Evolutionary conservation across 2,329 filamentous ascomycete species (phyloP).

Genomic region (Fusarium penzigii): DNA sequence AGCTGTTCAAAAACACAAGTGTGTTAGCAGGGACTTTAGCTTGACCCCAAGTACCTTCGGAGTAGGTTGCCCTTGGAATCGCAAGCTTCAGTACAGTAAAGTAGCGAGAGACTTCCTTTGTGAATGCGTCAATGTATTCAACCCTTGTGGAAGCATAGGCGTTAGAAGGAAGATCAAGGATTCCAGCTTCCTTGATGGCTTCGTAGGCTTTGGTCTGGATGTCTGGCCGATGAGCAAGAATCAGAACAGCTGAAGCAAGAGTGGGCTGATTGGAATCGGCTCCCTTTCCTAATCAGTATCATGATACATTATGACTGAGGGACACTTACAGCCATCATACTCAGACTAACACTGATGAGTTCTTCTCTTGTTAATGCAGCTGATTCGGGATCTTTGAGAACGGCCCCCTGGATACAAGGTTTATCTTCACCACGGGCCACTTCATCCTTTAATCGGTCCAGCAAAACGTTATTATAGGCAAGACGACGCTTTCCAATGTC

Average conservation of each 20-base stretch:
- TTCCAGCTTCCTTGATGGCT: constrained; percentile 2
- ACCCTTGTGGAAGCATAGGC: constrained; percentile 50
- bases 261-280: constrained; percentile 31
- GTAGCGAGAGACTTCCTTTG: constrained; percentile 65
- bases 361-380: constrained; percentile 64
- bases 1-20: constrained; percentile 31
- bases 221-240: constrained; percentile 30
- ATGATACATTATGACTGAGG: background rate
- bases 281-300: constrained; percentile 13
- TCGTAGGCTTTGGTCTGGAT: constrained; percentile 27
- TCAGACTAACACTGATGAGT: constrained; percentile 66
- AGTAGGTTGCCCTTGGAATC: constrained; percentile 53
- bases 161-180: background rate
- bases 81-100: constrained; percentile 67
- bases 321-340: constrained; percentile 47
- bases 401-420: constrained; percentile 68
- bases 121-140: constrained; percentile 63
- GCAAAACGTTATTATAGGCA: constrained; percentile 19
- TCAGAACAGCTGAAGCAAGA: constrained; percentile 29
- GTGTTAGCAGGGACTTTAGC: constrained; percentile 56
- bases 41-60: constrained; percentile 24
- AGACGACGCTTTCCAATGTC: constrained; percentile 22
- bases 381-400: constrained; percentile 66
- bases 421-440: constrained; percentile 57
- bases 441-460: constrained; percentile 19